Evolutionary conservation across 495 filamentous ascomycete genomes (phyloP), one percentile per base, ranked within the genome.

Genomic region (Neurospora sp.): DNA sequence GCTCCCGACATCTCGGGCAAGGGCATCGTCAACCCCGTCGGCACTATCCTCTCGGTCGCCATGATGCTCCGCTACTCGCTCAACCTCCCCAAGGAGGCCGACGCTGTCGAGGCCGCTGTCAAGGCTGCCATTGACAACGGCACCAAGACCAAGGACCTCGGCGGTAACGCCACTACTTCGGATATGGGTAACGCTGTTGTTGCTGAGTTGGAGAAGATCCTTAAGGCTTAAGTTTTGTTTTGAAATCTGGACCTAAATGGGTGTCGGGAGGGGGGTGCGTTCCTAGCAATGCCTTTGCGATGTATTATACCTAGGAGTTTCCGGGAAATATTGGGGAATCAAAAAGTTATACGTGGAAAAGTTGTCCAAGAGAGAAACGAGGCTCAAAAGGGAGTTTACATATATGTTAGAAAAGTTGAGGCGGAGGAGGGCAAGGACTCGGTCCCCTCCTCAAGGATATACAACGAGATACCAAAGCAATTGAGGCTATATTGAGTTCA

Each of bases 61-160:
- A 92, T 97, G 91, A 92, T 98, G 92, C 88, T 97, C 75, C 90
- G 90, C 73, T 97, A 97, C 83, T 96, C 93, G 4, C 85, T 98
- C 59, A 88, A 89, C 74, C 88, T 93, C 77, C 91, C 92, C 59
- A 82, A 85, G 22, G 88, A 96, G 77, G 92, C 94, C 4, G 82
- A 83, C 70, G 87, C 87, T 42, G 85, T 98, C 70, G 95, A 98
- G 82, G 86, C 89, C 71, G 95, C 94, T 0, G 93, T 97, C 22
- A 88, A 89, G 74, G 86, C 81, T 20, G 91, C 92, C 20, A 87
- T 98, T 70, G 94, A 97, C 74, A 84, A 84, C 39, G 92, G 91
- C 8, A 79, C 93, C 39, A 84, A 88, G 38, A 97, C 94, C 6
- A 85, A 86, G 73, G 95, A 98, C 82, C 87, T 98, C 69, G 91